Conservation (phyloP, 176 grass and related monocot species). For the Ananas comosus region DNA sequence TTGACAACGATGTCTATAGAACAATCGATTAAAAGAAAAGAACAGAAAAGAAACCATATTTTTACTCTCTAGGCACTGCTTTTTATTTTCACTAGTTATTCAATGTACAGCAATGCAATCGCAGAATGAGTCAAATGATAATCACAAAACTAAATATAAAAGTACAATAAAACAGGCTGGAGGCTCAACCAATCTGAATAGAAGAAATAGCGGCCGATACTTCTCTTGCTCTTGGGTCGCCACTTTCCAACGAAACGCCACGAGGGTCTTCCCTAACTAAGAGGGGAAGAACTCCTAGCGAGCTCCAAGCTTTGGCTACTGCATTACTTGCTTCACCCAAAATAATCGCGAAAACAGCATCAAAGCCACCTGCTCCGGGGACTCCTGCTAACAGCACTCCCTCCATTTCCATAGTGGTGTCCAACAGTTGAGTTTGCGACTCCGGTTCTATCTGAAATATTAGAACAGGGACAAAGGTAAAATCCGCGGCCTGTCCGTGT, state of each 20-base stretch:
- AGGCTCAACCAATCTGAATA: constrained; percentile 46
- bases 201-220: constrained; percentile 67
- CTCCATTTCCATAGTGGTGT: constrained; percentile 74
- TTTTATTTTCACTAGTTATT: not conserved
- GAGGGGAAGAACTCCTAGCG: constrained; percentile 59
- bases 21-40: too few relatives aligned
- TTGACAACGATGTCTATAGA: too few relatives aligned
- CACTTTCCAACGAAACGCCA: constrained; percentile 74
- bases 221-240: constrained; percentile 74
- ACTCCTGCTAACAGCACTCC: constrained; percentile 87
- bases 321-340: constrained; percentile 61
- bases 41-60: too few relatives aligned
- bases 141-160: not conserved
- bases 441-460: constrained; percentile 78
- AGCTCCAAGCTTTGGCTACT: constrained; percentile 55
- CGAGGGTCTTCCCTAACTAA: constrained; percentile 63
- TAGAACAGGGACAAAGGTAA: not conserved
- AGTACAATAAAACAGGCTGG: not conserved
- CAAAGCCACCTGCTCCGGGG: constrained; percentile 80
- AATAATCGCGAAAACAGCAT: constrained; percentile 75
- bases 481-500: too few relatives aligned
- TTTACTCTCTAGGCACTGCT: not conserved
- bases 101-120: not conserved
- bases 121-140: not conserved
- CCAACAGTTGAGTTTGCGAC: constrained; percentile 61